A percentile compares a stretch with the other conserved stretches of the same genome.
Evolutionary conservation across 331 rosid genomes (phyloP).

Genomic region (Malus hybrid): DNA sequence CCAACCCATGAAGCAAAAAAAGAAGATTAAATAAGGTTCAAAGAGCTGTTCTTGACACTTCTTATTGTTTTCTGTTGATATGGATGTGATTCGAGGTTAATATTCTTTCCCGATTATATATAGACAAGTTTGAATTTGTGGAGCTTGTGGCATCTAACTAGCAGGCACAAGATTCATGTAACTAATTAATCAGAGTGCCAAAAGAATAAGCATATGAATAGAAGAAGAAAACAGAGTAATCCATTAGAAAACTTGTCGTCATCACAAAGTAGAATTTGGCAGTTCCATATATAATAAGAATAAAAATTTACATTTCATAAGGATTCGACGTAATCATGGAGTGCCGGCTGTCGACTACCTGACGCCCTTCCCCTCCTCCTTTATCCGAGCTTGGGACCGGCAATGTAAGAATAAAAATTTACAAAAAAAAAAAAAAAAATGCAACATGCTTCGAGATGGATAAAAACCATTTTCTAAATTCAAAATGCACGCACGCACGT

Average conservation of each 20-base stretch:
- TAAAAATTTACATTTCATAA: background rate
- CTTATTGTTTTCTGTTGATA: no score
- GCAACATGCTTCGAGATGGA: no score
- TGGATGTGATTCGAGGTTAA: background rate
- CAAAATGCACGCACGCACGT: constrained; percentile 9
- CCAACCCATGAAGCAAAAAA: background rate
- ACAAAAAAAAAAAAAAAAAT: no score
- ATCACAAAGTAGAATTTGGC: background rate
- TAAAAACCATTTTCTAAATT: background rate
- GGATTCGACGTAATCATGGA: no score
- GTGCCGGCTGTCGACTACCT: no score
- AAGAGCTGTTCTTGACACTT: background rate
- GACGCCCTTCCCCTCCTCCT: no score
- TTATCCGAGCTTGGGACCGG: no score
- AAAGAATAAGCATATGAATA: background rate
- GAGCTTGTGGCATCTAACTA: background rate
- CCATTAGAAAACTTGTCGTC: background rate
- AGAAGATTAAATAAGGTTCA: background rate
- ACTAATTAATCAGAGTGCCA: background rate
- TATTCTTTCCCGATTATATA: background rate
- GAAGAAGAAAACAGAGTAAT: background rate
- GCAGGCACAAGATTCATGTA: background rate
- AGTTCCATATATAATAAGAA: background rate
- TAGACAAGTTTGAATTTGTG: background rate
- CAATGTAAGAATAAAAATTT: background rate